Evolutionary conservation across 202 grass and related monocot genomes (phyloP).

Genomic region (Schoenoplectus tabernaemontani): DNA sequence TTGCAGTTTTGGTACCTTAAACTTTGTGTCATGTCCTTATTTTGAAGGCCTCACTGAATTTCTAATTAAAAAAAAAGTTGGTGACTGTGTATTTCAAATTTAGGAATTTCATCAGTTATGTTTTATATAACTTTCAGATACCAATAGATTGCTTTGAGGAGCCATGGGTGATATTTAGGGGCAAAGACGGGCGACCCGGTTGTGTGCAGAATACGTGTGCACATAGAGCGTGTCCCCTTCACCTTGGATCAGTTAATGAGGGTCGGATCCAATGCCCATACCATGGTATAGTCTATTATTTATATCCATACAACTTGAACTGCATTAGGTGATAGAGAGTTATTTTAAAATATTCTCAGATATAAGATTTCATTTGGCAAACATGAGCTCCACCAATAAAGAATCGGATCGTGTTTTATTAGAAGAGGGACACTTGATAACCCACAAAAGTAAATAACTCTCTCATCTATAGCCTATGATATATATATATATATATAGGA

Average conservation of each 20-base stretch:
- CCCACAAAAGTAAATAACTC: too few relatives aligned
- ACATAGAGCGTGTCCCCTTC: conserved; percentile 92
- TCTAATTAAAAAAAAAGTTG: background rate
- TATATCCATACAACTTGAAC: background rate
- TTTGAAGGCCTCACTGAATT: background rate
- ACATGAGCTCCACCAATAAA: background rate
- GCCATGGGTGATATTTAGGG: conserved; percentile 93
- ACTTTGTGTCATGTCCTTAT: background rate
- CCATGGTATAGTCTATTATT: conserved; percentile 56
- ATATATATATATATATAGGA: background rate
- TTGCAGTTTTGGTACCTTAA: background rate
- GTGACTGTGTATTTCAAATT: background rate
- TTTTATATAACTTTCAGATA: conserved; percentile 43
- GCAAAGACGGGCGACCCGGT: conserved; percentile 76
- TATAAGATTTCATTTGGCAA: background rate
- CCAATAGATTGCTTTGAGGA: conserved; percentile 97
- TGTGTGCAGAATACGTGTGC: conserved; percentile 98
- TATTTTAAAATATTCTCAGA: background rate
- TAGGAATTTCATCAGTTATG: background rate
- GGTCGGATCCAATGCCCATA: conserved; percentile 95
- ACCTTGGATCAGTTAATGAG: conserved; percentile 89
- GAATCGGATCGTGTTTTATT: background rate
- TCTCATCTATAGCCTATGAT: too few relatives aligned
- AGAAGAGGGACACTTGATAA: too few relatives aligned
- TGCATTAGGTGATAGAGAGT: background rate